Evolutionary conservation across 768 basidiomycete genomes (phyloP), one percentile per base, ranked within the genome.

Genomic region (Lactifluus echinatus): DNA sequence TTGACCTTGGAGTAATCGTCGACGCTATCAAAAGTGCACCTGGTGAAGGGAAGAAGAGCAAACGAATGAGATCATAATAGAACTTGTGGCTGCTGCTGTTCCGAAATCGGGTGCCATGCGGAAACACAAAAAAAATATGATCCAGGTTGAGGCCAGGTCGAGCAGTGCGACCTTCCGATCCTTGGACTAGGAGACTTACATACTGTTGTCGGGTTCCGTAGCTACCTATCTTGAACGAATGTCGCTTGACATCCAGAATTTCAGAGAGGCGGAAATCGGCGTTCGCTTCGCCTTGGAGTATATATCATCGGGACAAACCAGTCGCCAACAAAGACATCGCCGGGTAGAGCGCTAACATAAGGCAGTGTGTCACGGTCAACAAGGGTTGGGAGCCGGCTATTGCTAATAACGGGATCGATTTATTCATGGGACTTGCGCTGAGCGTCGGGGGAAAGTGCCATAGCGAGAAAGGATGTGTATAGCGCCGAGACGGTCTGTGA

Each of bases 21-120:
- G 79, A 77, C 26, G 84, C 85, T 24, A 85, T 88, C 53, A 74
- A 74, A 45, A 70, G 72, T 19, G 84, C 79, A 5, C 84, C 83
- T 45, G 74, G 72, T 19, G 78, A 79, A 45, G 72, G 70, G 47
- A 60, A 66, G 31, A 63, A 59, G 55, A 75, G 76, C 58, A 73
- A 65, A 61, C 65, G 62, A 51, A 29, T 5, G 3, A 23, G n/a
- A 21, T n/a, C 28, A 17, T 47, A 17, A 37, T 40, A 31, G 10
- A 36, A 33, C 19, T 2, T 40, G n/a, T n/a, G n/a, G n/a, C n/a
- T 39, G 3, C 21, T 48, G 7, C 19, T 4, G 2, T 15, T 7
- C 19, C 19, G 8, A 7, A 19, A 19, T 8, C 2, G 19, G 15
- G 8, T 19, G 37, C 19, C 39, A 8, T 40, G 40, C 12, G 19